Evolutionary conservation across 2,329 filamentous ascomycete genomes (phyloP).

Genomic region (Aspergillus tubingensis): DNA sequence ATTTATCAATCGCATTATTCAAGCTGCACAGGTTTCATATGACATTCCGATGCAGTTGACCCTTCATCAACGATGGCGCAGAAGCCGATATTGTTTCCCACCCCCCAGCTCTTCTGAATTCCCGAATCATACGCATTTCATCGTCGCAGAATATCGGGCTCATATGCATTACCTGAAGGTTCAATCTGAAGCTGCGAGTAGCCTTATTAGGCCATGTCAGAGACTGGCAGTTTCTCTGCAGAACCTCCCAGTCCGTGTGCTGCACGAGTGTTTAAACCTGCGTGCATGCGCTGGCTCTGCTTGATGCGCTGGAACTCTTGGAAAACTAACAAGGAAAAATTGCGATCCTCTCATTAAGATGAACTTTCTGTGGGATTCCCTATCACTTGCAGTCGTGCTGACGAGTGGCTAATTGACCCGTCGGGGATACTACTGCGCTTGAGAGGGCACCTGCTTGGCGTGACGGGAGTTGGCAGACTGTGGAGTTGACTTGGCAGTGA

Average conservation of each 20-base stretch:
- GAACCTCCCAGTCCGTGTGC: not conserved
- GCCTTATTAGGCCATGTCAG: not conserved
- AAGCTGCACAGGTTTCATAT: too few relatives aligned
- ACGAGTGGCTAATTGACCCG: not conserved
- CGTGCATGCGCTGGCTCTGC: not conserved
- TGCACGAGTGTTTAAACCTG: not conserved
- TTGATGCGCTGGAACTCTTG: not conserved
- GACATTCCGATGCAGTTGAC: too few relatives aligned
- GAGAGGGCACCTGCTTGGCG: not conserved
- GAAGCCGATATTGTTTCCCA: too few relatives aligned
- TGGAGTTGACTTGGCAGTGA: not conserved
- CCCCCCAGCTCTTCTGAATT: too few relatives aligned
- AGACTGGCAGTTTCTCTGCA: not conserved
- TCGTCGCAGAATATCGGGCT: too few relatives aligned
- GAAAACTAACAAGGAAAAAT: not conserved
- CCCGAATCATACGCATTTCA: too few relatives aligned
- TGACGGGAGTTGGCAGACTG: not conserved
- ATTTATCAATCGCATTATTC: too few relatives aligned
- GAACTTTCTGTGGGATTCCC: too few relatives aligned
- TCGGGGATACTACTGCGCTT: not conserved
- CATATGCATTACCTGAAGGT: too few relatives aligned
- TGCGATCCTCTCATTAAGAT: not conserved
- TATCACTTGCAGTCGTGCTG: not conserved
- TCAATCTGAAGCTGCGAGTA: too few relatives aligned
- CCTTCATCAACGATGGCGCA: too few relatives aligned